Evolutionary conservation across 306 rosid genomes (phyloP).

Genomic region (Dryas octopetala): DNA sequence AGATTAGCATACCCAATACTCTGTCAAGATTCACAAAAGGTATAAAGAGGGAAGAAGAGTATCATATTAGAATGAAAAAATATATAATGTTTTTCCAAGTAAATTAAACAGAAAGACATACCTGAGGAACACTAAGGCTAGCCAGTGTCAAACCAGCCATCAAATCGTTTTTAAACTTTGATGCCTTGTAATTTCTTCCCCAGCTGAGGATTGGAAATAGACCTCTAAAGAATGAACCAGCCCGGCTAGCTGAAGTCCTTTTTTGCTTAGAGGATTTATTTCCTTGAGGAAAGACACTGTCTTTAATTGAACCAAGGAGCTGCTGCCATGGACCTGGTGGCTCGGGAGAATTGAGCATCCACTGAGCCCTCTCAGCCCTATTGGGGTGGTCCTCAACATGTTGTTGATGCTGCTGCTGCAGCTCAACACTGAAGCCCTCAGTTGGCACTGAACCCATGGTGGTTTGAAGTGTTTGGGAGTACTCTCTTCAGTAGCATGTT

Average conservation of each 20-base stretch:
- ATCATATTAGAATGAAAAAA: background rate
- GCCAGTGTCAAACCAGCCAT: conserved; percentile 90
- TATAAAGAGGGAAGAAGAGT: background rate
- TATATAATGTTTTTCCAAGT: background rate
- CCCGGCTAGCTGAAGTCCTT: conserved; percentile 12
- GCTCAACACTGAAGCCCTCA: conserved; percentile 31
- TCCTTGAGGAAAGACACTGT: conserved; percentile 35
- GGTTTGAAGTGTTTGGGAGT: conserved; percentile 54
- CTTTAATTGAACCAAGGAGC: conserved; percentile 38
- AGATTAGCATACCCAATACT: conserved; percentile 91
- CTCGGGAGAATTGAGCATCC: conserved; percentile 59
- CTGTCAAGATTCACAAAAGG: conserved; percentile 39
- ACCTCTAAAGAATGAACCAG: conserved; percentile 30
- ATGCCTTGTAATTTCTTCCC: conserved; percentile 57
- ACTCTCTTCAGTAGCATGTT: conserved; percentile 17
- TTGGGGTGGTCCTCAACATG: conserved; percentile 17
- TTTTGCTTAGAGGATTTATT: conserved; percentile 18
- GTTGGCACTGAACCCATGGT: conserved; percentile 36
- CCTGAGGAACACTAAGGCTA: conserved; percentile 93
- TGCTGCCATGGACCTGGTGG: conserved; percentile 57
- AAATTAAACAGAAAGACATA: conserved; percentile 3
- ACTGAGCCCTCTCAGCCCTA: conserved; percentile 38
- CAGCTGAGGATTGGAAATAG: conserved; percentile 74
- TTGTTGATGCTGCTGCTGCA: conserved; percentile 25
- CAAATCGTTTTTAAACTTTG: conserved; percentile 62